Evolutionary conservation across 495 filamentous ascomycete genomes (phyloP).

Genomic region (Staphylotrichum tortipilum): DNA sequence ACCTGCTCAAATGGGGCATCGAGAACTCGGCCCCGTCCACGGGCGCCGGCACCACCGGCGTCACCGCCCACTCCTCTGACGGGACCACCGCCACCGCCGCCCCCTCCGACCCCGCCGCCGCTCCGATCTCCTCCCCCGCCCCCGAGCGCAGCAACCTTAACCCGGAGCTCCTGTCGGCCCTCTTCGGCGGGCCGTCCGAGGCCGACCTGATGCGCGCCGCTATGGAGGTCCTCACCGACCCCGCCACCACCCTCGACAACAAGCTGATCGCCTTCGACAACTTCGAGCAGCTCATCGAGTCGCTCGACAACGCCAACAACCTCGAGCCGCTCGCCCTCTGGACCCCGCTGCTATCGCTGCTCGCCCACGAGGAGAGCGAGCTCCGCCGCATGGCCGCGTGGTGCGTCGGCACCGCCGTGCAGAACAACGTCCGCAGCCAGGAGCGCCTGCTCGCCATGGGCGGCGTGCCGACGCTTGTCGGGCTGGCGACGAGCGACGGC

Average conservation of each 20-base stretch:
- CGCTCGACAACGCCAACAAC: slow-evolving; percentile 92
- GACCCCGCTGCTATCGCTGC: slow-evolving; percentile 62
- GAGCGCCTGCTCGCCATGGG: slow-evolving; percentile 64
- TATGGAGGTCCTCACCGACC: slow-evolving; percentile 64
- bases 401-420: slow-evolving; percentile 89
- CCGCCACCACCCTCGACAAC: slow-evolving; percentile 58
- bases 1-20: slow-evolving; percentile 91
- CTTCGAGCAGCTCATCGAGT: slow-evolving; percentile 86
- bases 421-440: slow-evolving; percentile 84
- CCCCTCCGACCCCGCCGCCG: slow-evolving; percentile 22
- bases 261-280: slow-evolving; percentile 90
- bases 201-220: slow-evolving; percentile 80
- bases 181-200: slow-evolving; percentile 74
- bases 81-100: slow-evolving; percentile 7
- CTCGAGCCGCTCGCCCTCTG: slow-evolving; percentile 68
- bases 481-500: slow-evolving; percentile 48
- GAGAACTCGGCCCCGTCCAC: slow-evolving; percentile 52
- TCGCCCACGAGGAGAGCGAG: slow-evolving; percentile 59
- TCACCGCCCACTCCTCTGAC: too few relatives aligned
- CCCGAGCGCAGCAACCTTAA: slow-evolving; percentile 46
- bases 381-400: slow-evolving; percentile 77
- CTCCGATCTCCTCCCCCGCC: slow-evolving; percentile 12
- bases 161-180: slow-evolving; percentile 55
- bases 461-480: slow-evolving; percentile 59
- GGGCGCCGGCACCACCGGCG: slow-evolving; percentile 29